phyloP scores from a whole-genome alignment of 306 rosid genomes.

The Elaeagnus macrophylla region DNA sequence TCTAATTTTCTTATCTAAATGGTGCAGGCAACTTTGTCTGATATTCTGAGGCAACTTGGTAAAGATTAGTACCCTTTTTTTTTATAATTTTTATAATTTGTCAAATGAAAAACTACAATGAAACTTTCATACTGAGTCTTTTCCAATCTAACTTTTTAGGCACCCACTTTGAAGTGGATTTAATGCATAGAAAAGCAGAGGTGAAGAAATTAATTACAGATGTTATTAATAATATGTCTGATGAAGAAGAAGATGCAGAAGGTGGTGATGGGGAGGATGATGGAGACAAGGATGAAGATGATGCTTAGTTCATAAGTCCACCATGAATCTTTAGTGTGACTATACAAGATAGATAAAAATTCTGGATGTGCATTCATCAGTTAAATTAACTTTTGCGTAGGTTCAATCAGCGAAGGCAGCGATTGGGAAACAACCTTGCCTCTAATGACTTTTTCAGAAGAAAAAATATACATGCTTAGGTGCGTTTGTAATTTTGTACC shows the following conservation, averaged over 20 bases:
- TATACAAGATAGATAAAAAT: constrained; percentile 5
- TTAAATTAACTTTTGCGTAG: background rate
- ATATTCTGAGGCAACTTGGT: constrained; percentile 96
- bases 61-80: constrained; percentile 17
- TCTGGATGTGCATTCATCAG: constrained; percentile 15
- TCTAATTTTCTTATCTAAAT: constrained; percentile 9
- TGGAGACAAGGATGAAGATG: constrained; percentile 21
- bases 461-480: too few species aligned
- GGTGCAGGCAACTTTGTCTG: constrained; percentile 92
- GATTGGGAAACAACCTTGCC: too few species aligned
- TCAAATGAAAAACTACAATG: background rate
- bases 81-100: too few species aligned
- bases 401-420: too few species aligned
- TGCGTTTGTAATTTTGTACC: too few species aligned
- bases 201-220: constrained; percentile 96
- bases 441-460: too few species aligned
- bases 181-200: constrained; percentile 97
- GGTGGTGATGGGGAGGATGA: constrained; percentile 47
- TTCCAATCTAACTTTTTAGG: constrained; percentile 39
- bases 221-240: constrained; percentile 87
- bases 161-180: constrained; percentile 74
- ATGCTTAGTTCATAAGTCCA: background rate
- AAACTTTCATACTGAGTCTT: background rate
- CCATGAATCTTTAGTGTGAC: constrained; percentile 3
- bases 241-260: constrained; percentile 79